A percentile compares a stretch with the other conserved stretches of the same genome.
Evolutionary conservation across 352 stramenopile species (phyloP).

Genomic region (Thalassiosira livingstoniorum): DNA sequence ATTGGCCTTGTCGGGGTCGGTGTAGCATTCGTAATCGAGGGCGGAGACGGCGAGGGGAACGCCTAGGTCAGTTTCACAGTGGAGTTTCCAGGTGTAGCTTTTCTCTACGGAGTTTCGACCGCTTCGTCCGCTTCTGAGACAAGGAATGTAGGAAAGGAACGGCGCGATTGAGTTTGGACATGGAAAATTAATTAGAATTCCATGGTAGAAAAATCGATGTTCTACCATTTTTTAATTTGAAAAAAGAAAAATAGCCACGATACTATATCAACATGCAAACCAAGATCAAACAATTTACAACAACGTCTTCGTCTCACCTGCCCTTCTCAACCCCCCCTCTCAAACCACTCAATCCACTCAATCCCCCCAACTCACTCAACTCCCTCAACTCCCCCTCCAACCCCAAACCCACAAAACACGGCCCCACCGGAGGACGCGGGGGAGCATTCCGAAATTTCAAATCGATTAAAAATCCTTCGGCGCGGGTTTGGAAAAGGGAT

Average conservation of each 20-base stretch:
- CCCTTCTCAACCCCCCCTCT: no score
- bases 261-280: no score
- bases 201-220: no score
- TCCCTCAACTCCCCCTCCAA: conserved; percentile 73
- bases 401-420: conserved; percentile 79
- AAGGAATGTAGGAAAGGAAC: no score
- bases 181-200: no score
- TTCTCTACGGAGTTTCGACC: conserved; percentile 79
- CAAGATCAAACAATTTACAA: no score
- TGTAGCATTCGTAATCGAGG: conserved; percentile 79
- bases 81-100: conserved; percentile 82
- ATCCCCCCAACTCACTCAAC: no score
- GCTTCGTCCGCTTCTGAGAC: conserved; percentile 71
- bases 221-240: no score
- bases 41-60: conserved; percentile 77
- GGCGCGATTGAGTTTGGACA: no score
- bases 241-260: no score
- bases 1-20: conserved; percentile 20
- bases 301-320: no score
- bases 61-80: conserved; percentile 70
- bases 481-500: conserved; percentile 74
- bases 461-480: conserved; percentile 83
- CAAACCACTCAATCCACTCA: no score
- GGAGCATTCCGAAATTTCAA: conserved; percentile 84
- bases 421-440: conserved; percentile 81